These are phyloP conservation scores for Annulohypoxylon nitens DNA, from an alignment of 495 filamentous ascomycete species.

Conservation along the genomic window DNA sequence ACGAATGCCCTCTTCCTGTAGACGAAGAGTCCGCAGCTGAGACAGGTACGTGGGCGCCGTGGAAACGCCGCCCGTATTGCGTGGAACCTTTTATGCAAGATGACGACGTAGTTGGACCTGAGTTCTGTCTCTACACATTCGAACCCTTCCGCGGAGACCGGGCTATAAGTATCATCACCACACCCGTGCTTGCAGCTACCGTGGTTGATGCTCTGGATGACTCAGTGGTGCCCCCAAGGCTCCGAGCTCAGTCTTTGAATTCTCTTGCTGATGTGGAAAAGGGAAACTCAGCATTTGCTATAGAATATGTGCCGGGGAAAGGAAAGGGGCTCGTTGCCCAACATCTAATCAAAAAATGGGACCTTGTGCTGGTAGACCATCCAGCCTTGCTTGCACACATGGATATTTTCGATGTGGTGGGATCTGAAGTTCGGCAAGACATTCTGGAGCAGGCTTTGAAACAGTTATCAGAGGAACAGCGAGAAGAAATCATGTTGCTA, in stretches of 20 bases:
- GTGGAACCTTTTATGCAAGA: slow-evolving; percentile 30
- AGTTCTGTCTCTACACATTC: slow-evolving; percentile 55
- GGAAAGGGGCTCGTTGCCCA: slow-evolving; percentile 51
- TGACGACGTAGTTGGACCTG: slow-evolving; percentile 20
- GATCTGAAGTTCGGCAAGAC: slow-evolving; percentile 24
- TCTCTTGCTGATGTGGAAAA: slow-evolving; percentile 29
- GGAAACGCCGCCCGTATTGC: slow-evolving; percentile 51
- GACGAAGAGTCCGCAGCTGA: slow-evolving; percentile 39
- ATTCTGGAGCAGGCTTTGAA: slow-evolving; percentile 46
- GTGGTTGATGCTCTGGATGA: slow-evolving; percentile 51
- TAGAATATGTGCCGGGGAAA: slow-evolving; percentile 45
- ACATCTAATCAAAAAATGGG: slow-evolving; percentile 41
- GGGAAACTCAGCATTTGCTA: slow-evolving; percentile 27
- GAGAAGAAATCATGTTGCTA: slow-evolving; percentile 49
- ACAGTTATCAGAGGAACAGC: slow-evolving; percentile 41
- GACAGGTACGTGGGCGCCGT: slow-evolving; percentile 40
- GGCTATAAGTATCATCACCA: slow-evolving; percentile 50
- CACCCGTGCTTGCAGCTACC: slow-evolving; percentile 44
- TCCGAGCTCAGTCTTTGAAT: slow-evolving; percentile 36
- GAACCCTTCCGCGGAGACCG: slow-evolving; percentile 51
- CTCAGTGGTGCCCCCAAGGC: slow-evolving; percentile 27
- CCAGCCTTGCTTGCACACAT: slow-evolving; percentile 48
- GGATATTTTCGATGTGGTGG: slow-evolving; percentile 49
- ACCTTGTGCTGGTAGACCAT: slow-evolving; percentile 48
- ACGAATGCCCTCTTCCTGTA: slow-evolving; percentile 27